Conservation (phyloP, 495 filamentous ascomycete genomes). For the Penicillium riverlandense region DNA sequence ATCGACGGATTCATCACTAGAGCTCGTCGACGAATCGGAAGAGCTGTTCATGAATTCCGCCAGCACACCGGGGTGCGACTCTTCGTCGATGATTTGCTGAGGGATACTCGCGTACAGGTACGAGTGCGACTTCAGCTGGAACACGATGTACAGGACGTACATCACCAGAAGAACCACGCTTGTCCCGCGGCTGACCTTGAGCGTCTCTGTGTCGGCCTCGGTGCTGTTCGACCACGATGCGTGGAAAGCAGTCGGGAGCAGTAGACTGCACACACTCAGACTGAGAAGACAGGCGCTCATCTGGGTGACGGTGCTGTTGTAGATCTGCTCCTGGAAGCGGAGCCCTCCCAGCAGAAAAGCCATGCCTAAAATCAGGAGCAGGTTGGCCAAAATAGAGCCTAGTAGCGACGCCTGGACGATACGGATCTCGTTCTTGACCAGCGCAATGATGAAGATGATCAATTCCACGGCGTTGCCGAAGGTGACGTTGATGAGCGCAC, state of each 20-base stretch:
- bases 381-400: constrained; percentile 81
- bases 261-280: constrained; percentile 78
- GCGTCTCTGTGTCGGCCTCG: constrained; percentile 58
- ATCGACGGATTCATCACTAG: constrained; percentile 56
- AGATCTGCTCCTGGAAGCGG: constrained; percentile 85
- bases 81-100: constrained; percentile 82
- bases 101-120: constrained; percentile 90
- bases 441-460: constrained; percentile 61
- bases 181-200: constrained; percentile 82
- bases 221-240: constrained; percentile 64
- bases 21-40: constrained; percentile 53
- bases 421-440: constrained; percentile 63
- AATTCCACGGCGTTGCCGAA: constrained; percentile 88
- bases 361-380: constrained; percentile 87
- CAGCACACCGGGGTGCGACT: constrained; percentile 76
- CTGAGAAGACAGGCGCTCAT: constrained; percentile 91
- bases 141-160: constrained; percentile 78
- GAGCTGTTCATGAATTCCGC: constrained; percentile 71
- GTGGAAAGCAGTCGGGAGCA: constrained; percentile 85
- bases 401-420: constrained; percentile 86
- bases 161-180: constrained; percentile 83
- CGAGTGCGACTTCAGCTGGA: constrained; percentile 86
- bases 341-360: constrained; percentile 80
- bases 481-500: constrained; percentile 77
- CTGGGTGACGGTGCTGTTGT: constrained; percentile 90